A percentile compares a stretch with the other conserved stretches of the same genome.
These are phyloP conservation scores for Juncus inflexus DNA, from an alignment of 176 grass and related monocot genomes.

Conservation along the genomic window DNA sequence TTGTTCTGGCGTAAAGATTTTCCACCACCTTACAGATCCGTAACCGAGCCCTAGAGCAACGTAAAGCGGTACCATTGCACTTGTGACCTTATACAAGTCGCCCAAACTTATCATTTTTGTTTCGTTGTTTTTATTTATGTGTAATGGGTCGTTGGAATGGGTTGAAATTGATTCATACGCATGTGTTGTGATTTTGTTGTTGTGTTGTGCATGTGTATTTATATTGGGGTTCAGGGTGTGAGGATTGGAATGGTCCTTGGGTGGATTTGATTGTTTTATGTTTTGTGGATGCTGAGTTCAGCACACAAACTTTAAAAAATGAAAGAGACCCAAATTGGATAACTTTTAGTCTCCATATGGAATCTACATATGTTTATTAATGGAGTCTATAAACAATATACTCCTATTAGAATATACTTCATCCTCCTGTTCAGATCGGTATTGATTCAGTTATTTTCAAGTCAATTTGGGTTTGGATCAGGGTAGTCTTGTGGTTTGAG, in stretches of 20 bases:
- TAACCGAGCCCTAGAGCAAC: conserved; percentile 73
- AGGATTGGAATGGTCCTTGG: not conserved
- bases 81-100: conserved; percentile 80
- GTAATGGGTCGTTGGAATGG: not conserved
- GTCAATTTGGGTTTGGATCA: too few species aligned
- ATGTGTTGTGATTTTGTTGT: conserved; percentile 1
- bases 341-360: too few species aligned
- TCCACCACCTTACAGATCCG: conserved; percentile 80
- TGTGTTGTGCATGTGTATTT: not conserved
- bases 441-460: too few species aligned
- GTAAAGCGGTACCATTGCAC: conserved; percentile 85
- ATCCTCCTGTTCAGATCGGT: too few species aligned
- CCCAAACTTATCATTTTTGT: conserved; percentile 62
- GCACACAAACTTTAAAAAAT: too few species aligned
- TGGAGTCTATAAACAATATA: too few species aligned
- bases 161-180: conserved; percentile 7
- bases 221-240: conserved; percentile 7
- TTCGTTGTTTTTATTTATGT: not conserved
- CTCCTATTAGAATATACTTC: too few species aligned
- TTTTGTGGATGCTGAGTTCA: conserved; percentile 1
- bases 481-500: too few species aligned
- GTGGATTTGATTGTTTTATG: not conserved
- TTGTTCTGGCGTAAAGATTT: conserved; percentile 76
- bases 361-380: too few species aligned
- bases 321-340: too few species aligned